Evolutionary conservation across 306 rosid species (phyloP), one percentile per base, ranked within the genome.

Genomic region (Sophora flavescens): DNA sequence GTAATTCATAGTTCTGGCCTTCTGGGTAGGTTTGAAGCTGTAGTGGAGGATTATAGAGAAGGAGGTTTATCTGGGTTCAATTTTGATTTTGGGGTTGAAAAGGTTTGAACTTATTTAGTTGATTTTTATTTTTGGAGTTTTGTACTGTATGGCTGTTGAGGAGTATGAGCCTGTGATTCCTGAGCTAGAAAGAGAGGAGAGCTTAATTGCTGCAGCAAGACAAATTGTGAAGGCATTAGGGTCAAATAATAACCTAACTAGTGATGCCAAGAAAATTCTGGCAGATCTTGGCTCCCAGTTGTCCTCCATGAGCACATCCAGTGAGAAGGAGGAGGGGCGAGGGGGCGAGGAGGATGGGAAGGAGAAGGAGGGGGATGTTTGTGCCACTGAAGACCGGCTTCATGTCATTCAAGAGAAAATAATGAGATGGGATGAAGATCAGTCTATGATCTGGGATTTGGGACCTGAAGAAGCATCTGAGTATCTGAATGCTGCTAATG

Each of bases 401-500:
- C 47, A 47, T 58, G 76, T 80, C 53, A 86, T 90, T 70, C 84
- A 86, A 60, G 91, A 90, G 79, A 94, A 85, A 70, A 68, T 91
- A 50, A 82, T 79, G 94, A 82, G 51, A 59, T 87, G 96, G 97
- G 96, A 91, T 85, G 90, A 84, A 44, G 94, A 87, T 84, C 91
- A 81, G 48, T 84, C 91, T 14, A 87, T 83, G 90, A 89, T 94
- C 58, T 94, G 96, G 94, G 97, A 90, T 76, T 80, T 86, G 44
- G 84, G 90, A 26, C 77, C 86, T 4, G 82, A 88, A 9, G 98
- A 93, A 76, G 86, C 83, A 16, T 77, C 68, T 66, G 96, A 87
- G 39, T 94, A 87, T 82, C 67, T 91, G 61, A 87, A 77, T 62
- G 93, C 91, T 0, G 91, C 88, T 15, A 89, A 86, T 18, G 94